Evolutionary conservation across 1,284 basidiomycete genomes (phyloP), one percentile per base, ranked within the genome.

Genomic region (Cutaneotrichosporon sp.): DNA sequence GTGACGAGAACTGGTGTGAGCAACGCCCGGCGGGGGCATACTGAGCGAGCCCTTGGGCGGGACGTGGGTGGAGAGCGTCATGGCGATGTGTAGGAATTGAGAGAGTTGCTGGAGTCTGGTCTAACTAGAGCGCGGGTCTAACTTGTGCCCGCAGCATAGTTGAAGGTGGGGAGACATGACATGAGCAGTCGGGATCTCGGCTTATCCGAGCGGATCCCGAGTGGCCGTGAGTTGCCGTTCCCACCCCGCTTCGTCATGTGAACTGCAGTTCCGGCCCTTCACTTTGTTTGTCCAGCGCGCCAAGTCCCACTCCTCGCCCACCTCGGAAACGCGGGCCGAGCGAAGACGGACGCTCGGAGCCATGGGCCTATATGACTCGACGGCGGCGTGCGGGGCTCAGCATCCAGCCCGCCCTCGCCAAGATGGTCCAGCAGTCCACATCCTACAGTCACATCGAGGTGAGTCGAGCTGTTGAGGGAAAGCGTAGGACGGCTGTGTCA

Each of bases 1-100:
- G 76, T 75, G 50, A 77, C 68, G 20, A 77, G 68, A 20, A 77
- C 75, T 63, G 55, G 22, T 16, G 49, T 45, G 18, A 60, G 58
- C 45, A n/a, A 18, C 3, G 13, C 6, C 3, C 25, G 4, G 29
- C 18, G 9, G 14, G 31, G 16, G 52, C 31, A 9, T 25, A 67
- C 66, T 36, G 16, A 62, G 56, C n/a, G 60, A 54, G 18, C 60
- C 61, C 20, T 59, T 54, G 25, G 51, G 27, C 43, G 66, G 66
- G 25, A 63, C 64, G 20, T 25, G 9, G 46, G 14, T 49, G 24
- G 24, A 16, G 9, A 10, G 10, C 7, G 22, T 29, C 22, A 22
- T 49, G n/a, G 14, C 29, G 29, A 29, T 29, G 46, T 16, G 46
- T 46, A 18, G 29, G n/a, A n/a, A n/a, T n/a, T n/a, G n/a, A n/a